Base-by-base conservation (phyloP, 2,329 filamentous ascomycete genomes). In the Beauveria rudraprayagi region DNA sequence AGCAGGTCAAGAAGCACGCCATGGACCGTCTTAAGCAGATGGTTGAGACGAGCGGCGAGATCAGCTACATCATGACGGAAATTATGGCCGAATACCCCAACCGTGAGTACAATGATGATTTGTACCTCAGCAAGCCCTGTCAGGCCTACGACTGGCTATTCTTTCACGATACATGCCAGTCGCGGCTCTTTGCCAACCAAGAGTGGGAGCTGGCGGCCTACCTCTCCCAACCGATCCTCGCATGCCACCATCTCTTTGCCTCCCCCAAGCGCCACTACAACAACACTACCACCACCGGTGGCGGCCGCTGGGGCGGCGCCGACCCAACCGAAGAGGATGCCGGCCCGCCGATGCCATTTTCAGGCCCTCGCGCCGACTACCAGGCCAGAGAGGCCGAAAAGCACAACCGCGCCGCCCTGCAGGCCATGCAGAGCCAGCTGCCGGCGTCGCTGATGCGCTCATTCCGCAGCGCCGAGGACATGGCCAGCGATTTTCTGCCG, bases 131-230 rank as follows among this genome's bases (percentile, higher is more conserved):
- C 40, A 99, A 99, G 70, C 95, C 95, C 0, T 86, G 88, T 66
- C 78, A 83, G 71, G 91, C 91, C 0, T 96, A 96, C 72, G 93
- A 97, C 69, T 99, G 94, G 94, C 83, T 99, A 60, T 81, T 95
- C 72, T 97, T 99, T 74, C 90, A 97, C 73, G 94, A 97, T 68
- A 78, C 80, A 0, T 86, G 96, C 64, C 91, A 91, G 26, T 86
- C 87, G 1, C 85, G 87, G 44, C 82, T 97, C 1, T 95, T 87
- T 70, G 78, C 85, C n/a, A 87, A 84, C 62, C 93, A 97, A 71
- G 92, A 96, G 61, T 99, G 94, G 90, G 94, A 99, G 73, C 78
- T 99, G 17, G 84, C 83, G 0, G 87, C 91, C 0, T 99, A 99
- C 71, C 83, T 97, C 54, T 90, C 87, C 68, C 90, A 94, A 66